These are phyloP conservation scores for Salix brachista DNA, from an alignment of 345 rosid species.

Conservation along the genomic window DNA sequence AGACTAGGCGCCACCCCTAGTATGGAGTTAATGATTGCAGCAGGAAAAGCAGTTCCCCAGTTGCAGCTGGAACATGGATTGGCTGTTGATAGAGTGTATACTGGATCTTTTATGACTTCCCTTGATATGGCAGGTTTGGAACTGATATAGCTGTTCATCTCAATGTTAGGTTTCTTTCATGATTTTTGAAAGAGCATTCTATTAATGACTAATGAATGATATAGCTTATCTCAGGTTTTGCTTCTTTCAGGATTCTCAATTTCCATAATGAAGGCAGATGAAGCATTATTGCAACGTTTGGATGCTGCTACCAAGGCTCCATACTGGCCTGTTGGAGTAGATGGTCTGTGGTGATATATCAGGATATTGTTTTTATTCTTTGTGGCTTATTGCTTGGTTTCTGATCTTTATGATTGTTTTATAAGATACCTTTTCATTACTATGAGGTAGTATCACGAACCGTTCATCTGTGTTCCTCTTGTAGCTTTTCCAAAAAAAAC, in stretches of 20 bases:
- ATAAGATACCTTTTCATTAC: not conserved
- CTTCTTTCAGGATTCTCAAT: conserved; percentile 74
- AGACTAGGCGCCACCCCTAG: conserved; percentile 90
- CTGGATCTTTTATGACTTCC: conserved; percentile 96
- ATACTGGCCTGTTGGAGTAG: conserved; percentile 84
- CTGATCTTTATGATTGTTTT: not conserved
- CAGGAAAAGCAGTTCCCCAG: conserved; percentile 85
- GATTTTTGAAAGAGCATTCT: not conserved
- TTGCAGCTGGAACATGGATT: conserved; percentile 92
- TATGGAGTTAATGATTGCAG: conserved; percentile 94
- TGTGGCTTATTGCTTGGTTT: not conserved
- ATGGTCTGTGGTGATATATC: conserved; percentile 46
- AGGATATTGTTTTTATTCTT: conserved; percentile 8
- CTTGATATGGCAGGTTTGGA: conserved; percentile 93
- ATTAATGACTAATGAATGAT: not conserved
- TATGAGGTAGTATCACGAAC: not conserved
- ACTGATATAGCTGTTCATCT: conserved; percentile 8
- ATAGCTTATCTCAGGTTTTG: conserved; percentile 9
- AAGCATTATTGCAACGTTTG: conserved; percentile 53
- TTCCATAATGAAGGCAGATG: conserved; percentile 88
- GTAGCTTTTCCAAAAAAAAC: not conserved
- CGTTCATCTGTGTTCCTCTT: conserved; percentile 3
- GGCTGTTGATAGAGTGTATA: conserved; percentile 95
- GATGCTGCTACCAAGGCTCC: conserved; percentile 98
- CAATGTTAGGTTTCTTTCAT: not conserved